A percentile compares a stretch with the other conserved stretches of the same genome.
Conservation (phyloP, 2,329 filamentous ascomycete genomes). For the Dactylellina drechsleri region DNA sequence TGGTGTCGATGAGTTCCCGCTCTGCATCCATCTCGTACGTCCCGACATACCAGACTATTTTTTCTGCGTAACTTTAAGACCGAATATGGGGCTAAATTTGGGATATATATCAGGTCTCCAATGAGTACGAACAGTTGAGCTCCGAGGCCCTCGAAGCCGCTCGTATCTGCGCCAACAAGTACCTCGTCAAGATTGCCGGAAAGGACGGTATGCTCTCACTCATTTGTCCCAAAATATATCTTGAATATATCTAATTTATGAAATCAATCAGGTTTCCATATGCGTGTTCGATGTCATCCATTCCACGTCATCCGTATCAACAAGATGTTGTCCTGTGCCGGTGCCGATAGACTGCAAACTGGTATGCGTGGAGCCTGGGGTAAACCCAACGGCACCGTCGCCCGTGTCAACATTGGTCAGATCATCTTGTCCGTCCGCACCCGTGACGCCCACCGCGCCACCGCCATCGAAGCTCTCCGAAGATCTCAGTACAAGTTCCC, state of each 20-base stretch:
- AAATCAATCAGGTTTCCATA: constrained; percentile 70
- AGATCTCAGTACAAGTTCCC: constrained; percentile 99
- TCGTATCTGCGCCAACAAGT: constrained; percentile 99
- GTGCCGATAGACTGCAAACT: constrained; percentile 99
- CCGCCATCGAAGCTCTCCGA: constrained; percentile 97
- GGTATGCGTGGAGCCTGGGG: constrained; percentile 99
- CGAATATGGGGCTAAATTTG: not conserved
- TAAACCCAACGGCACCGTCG: constrained; percentile 98
- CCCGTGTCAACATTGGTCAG: constrained; percentile 99
- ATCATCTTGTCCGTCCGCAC: constrained; percentile 97
- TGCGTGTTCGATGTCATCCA: constrained; percentile 79
- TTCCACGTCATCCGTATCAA: constrained; percentile 99
- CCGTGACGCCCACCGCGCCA: constrained; percentile 89
- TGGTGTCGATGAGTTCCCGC: constrained; percentile 98
- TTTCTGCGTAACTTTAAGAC: too few relatives aligned
- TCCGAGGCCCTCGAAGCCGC: constrained; percentile 99
- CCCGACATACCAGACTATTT: not conserved
- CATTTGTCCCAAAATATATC: too few relatives aligned
- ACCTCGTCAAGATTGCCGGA: constrained; percentile 76
- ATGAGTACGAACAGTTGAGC: constrained; percentile 99
- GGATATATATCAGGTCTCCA: constrained; percentile 74
- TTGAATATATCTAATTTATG: constrained; percentile 1
- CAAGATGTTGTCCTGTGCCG: constrained; percentile 99
- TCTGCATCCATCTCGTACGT: constrained; percentile 85
- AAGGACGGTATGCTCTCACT: constrained; percentile 67